These are phyloP conservation scores for Acorus gramineus DNA, from an alignment of 106 monocot genomes.

Conservation along the genomic window DNA sequence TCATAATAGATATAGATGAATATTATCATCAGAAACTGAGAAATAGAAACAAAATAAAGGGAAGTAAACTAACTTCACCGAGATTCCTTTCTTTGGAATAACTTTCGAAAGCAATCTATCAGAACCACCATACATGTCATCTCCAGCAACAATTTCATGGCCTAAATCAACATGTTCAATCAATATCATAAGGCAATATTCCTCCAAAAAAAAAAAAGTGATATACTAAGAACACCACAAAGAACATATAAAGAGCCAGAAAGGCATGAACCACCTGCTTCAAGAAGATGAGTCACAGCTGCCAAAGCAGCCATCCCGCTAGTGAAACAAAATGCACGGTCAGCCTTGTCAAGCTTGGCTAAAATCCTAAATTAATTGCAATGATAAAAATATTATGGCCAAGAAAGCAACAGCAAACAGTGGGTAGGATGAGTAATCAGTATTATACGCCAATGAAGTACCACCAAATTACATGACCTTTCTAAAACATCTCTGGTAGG, in stretches of 20 bases:
- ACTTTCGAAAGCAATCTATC: conserved; percentile 85
- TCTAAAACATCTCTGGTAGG: conserved; percentile 97
- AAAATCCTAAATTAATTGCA: conserved; percentile 41
- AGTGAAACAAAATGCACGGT: conserved; percentile 87
- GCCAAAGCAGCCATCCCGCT: conserved; percentile 97
- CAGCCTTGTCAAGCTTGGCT: conserved; percentile 96
- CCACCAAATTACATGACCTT: conserved; percentile 30
- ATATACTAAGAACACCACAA: too few relatives aligned
- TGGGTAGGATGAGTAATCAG: too few relatives aligned
- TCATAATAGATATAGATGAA: neutral
- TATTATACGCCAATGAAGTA: neutral
- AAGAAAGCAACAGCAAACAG: too few relatives aligned
- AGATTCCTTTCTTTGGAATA: conserved; percentile 65
- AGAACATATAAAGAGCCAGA: too few relatives aligned
- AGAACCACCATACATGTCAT: conserved; percentile 97
- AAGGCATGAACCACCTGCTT: conserved; percentile 30
- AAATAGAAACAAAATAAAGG: neutral
- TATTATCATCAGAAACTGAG: neutral
- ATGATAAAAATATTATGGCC: too few relatives aligned
- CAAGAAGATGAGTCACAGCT: conserved; percentile 62
- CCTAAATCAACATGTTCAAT: conserved; percentile 19
- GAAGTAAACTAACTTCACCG: conserved; percentile 60
- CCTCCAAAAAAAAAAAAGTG: too few relatives aligned
- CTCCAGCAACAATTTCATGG: conserved; percentile 87
- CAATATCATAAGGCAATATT: too few relatives aligned